A percentile compares a stretch with the other conserved stretches of the same genome.
Conservation (phyloP, 2,329 filamentous ascomycete species). For the Fusarium ambrosium region DNA sequence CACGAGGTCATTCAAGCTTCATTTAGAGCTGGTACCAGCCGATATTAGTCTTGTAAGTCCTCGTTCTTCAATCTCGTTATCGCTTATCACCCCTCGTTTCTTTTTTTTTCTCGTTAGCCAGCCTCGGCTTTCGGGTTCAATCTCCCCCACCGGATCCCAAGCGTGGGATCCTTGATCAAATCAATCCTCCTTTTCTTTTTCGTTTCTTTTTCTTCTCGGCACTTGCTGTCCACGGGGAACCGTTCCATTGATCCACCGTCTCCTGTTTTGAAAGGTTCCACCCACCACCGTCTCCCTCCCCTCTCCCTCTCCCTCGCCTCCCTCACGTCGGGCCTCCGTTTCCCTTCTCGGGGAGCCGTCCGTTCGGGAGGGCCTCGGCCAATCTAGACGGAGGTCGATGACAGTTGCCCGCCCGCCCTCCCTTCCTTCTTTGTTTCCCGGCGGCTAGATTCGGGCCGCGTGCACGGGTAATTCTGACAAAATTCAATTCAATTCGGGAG, state of each 20-base stretch:
- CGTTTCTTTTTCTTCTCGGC: conserved; percentile 26
- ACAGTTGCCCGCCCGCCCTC: neutral
- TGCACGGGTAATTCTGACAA: conserved; percentile 30
- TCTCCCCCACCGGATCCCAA: conserved; percentile 14
- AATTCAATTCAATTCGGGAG: conserved; percentile 23
- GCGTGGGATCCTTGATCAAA: neutral
- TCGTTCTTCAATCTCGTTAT: conserved; percentile 18
- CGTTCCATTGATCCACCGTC: conserved; percentile 40
- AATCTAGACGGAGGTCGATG: conserved; percentile 21
- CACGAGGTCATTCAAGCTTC: neutral
- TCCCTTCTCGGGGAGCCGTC: conserved; percentile 21
- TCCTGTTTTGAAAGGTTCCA: neutral
- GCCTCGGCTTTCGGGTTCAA: conserved; percentile 23
- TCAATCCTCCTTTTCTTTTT: conserved; percentile 4
- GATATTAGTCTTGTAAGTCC: neutral
- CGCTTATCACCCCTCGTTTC: conserved; percentile 36
- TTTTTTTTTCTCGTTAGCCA: conserved; percentile 6
- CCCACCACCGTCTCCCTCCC: conserved; percentile 9
- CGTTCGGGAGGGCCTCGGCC: conserved; percentile 14
- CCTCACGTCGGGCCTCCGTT: conserved; percentile 33
- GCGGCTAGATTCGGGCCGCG: conserved; percentile 46
- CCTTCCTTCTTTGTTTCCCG: conserved; percentile 4
- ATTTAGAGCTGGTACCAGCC: neutral
- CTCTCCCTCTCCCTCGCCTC: neutral
- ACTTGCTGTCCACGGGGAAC: conserved; percentile 29